phyloP scores from a whole-genome alignment of 2,329 filamentous ascomycete species.

The Drechslerella coelobrocha region DNA sequence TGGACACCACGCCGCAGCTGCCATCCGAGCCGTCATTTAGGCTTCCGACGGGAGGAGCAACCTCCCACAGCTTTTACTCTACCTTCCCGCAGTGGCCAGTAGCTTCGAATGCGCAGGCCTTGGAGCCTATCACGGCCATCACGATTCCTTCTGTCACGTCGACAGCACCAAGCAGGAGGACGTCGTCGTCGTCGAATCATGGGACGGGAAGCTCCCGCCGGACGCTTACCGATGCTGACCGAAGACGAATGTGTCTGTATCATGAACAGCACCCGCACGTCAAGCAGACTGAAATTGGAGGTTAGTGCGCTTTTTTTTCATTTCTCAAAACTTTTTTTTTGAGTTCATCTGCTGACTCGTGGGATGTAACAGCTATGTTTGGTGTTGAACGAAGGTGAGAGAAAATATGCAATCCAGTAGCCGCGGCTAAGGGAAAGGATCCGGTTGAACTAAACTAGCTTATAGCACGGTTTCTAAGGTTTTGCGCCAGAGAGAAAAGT shows the following conservation, averaged over 20 bases:
- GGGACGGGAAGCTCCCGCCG: slow-evolving; percentile 72
- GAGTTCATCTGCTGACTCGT: slow-evolving; percentile 27
- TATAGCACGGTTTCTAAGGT: slow-evolving; percentile 97
- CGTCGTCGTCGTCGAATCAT: slow-evolving; percentile 65
- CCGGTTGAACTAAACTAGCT: slow-evolving; percentile 49
- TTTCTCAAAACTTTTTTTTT: slow-evolving; percentile 19
- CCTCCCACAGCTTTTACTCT: slow-evolving; percentile 41
- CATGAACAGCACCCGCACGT: slow-evolving; percentile 86
- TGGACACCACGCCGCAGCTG: slow-evolving; percentile 44
- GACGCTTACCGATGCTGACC: slow-evolving; percentile 89
- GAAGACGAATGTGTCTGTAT: slow-evolving; percentile 90
- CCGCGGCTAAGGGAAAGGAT: slow-evolving; percentile 25
- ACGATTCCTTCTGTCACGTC: slow-evolving; percentile 63
- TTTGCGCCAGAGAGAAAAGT: slow-evolving; percentile 90
- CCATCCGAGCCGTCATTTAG: slow-evolving; percentile 33
- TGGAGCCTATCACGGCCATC: slow-evolving; percentile 41
- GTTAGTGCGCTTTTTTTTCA: slow-evolving; percentile 61
- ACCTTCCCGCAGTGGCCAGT: slow-evolving; percentile 47
- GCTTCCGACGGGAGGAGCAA: slow-evolving; percentile 29
- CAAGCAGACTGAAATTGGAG: slow-evolving; percentile 95
- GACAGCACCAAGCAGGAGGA: slow-evolving; percentile 62
- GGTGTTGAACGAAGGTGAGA: slow-evolving; percentile 94
- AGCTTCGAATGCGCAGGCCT: slow-evolving; percentile 33
- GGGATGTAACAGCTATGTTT: slow-evolving; percentile 71
- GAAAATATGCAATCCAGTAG: slow-evolving; percentile 37